Percentiles rank a stretch among this genome's conserved stretches.
Evolutionary conservation across 2,329 filamentous ascomycete species (phyloP).

Genomic region (Lachnellula occidentalis): DNA sequence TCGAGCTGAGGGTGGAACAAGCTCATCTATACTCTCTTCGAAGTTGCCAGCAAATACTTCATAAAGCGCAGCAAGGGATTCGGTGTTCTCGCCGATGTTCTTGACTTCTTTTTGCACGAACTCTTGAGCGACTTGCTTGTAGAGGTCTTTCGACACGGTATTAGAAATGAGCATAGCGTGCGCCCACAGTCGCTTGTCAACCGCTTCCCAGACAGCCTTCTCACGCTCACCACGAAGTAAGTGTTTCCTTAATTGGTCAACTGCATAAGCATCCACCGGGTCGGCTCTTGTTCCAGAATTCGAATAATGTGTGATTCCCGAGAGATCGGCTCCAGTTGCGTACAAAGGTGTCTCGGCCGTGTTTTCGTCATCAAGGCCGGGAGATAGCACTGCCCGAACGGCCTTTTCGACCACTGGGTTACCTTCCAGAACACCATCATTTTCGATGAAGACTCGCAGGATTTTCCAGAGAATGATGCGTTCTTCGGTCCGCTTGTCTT

Average conservation of each 20-base stretch:
- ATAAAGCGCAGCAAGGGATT: slow-evolving; percentile 86
- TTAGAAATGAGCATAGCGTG: slow-evolving; percentile 88
- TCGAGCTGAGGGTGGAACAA: slow-evolving; percentile 87
- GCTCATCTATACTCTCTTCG: slow-evolving; percentile 91
- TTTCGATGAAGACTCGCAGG: slow-evolving; percentile 72
- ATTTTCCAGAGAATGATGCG: slow-evolving; percentile 84
- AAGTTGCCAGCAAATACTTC: slow-evolving; percentile 90
- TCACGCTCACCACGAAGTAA: slow-evolving; percentile 80
- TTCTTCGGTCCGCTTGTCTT: slow-evolving; percentile 70
- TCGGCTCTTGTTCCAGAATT: slow-evolving; percentile 49
- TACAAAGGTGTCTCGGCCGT: slow-evolving; percentile 27
- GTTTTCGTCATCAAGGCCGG: slow-evolving; percentile 38
- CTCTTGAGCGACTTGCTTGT: slow-evolving; percentile 90
- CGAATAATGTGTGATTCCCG: slow-evolving; percentile 34
- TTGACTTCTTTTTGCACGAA: slow-evolving; percentile 95
- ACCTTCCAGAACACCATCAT: slow-evolving; percentile 78
- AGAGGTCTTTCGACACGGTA: slow-evolving; percentile 71
- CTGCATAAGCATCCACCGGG: slow-evolving; percentile 59
- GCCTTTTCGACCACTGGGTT: slow-evolving; percentile 65
- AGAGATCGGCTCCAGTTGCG: slow-evolving; percentile 35
- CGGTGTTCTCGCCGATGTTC: slow-evolving; percentile 69
- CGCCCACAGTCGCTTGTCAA: slow-evolving; percentile 90
- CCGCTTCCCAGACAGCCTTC: slow-evolving; percentile 87
- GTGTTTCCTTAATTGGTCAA: slow-evolving; percentile 67
- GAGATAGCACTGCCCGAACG: slow-evolving; percentile 68